Evolutionary conservation across 1,139 yeast genomes (phyloP), one percentile per base, ranked within the genome.

Genomic region (Geotrichum citri-aurantii): DNA sequence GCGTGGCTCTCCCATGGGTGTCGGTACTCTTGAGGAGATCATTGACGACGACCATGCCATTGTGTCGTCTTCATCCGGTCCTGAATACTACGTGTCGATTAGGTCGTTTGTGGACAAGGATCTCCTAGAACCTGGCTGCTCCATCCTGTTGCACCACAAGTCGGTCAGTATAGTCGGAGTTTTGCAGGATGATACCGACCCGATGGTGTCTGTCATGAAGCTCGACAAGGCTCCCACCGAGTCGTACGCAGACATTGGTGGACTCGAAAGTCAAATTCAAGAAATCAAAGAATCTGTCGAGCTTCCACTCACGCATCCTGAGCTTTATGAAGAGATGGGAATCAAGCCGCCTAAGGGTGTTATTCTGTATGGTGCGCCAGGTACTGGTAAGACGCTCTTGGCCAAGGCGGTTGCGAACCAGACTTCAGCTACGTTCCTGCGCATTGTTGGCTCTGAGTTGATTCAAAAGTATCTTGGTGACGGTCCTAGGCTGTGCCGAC

Each of bases 281-380:
- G 99, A 95, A 75, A 95, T 95, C 67, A 93, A 93, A 75, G 99
- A 95, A 75, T 90, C 97, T 2, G 99, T 95, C 8, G 99, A 95
- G 74, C 80, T 95, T 69, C 99, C 99, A 10, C 80, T 95, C 65
- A 92, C 98, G 23, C 99, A 95, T 74, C 98, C 99, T 0, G 99
- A 95, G 73, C 78, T 95, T 66, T 95, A 93, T 75, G 97, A 95
- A 75, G 98, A 93, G 75, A 93, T 95, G 97, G 99, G 99, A 66
- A 93, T 95, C 71, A 91, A 92, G 70, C 99, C 99, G 8, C 99
- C 99, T 56, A 93, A 93, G 77, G 99, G 99, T 75, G 99, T 95
- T 59, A 92, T 95, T 67, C 80, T 95, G 62, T 95, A 95, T 71
- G 99, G 99, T 67, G 96, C 98, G 0, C 99, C 99, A 40, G 99